phyloP scores from a whole-genome alignment of 2,329 filamentous ascomycete species.

The Daldinia eschscholtzii region DNA sequence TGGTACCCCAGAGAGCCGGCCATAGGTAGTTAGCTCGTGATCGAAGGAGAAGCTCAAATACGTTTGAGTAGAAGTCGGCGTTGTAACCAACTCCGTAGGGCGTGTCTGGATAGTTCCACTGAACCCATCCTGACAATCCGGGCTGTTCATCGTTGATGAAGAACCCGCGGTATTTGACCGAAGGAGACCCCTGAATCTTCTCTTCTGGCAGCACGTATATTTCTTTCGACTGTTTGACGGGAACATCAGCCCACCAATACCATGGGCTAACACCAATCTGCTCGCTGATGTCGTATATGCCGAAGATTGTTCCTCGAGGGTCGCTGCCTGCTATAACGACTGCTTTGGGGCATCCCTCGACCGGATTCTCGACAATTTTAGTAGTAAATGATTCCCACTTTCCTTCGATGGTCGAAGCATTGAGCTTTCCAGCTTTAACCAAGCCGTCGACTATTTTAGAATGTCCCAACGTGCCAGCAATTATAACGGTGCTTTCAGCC shows the following conservation, averaged over 20 bases:
- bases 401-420: constrained; percentile 68
- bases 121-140: constrained; percentile 74
- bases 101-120: constrained; percentile 58
- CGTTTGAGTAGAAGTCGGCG: constrained; percentile 74
- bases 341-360: constrained; percentile 68
- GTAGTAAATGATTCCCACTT: constrained; percentile 79
- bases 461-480: constrained; percentile 76
- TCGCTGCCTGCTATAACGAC: constrained; percentile 78
- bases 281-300: constrained; percentile 77
- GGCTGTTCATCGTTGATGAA: constrained; percentile 80
- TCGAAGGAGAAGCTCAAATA: constrained; percentile 79
- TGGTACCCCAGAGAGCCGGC: constrained; percentile 78
- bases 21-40: constrained; percentile 81
- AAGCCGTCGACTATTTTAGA: constrained; percentile 72
- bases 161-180: constrained; percentile 76
- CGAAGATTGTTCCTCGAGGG: constrained; percentile 69
- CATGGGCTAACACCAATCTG: constrained; percentile 80
- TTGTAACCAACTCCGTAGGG: constrained; percentile 64
- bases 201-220: constrained; percentile 68
- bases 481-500: constrained; percentile 67
- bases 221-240: constrained; percentile 61
- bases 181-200: constrained; percentile 70
- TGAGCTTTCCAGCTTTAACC: constrained; percentile 66
- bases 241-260: constrained; percentile 77
- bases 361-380: constrained; percentile 68